Evolutionary conservation across 768 basidiomycete species (phyloP), one percentile per base, ranked within the genome.

Genomic region (Mrakia gelida): DNA sequence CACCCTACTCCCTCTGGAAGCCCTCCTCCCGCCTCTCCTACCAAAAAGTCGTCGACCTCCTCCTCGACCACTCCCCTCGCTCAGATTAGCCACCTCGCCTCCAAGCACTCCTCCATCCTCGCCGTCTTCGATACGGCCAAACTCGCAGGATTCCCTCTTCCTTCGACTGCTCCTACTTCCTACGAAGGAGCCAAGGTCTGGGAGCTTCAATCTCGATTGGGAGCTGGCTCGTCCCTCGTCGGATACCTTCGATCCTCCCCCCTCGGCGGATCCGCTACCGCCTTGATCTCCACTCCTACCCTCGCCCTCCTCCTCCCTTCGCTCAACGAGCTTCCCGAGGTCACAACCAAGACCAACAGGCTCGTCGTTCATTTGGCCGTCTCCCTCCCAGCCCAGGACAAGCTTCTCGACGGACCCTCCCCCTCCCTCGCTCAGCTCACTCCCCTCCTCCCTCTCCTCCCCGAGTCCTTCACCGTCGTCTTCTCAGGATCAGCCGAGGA

Each of bases 401-500:
- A 32, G 21, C 77, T 73, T 8, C 68, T 78, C 9, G 45, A 72
- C 30, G 73, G 34, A 15, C 71, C 72, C 67, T 78, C 81, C 23
- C 77, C 84, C 62, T 89, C 90, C 8, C 86, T 90, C 41, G 86
- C 88, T 5, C 91, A 89, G 45, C 89, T 91, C 75, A 86, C 87
- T 0, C 89, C 88, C 21, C 87, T 91, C 80, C 83, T 87, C 21
- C 85, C 90, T 73, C 85, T 95, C 38, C 90, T 91, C 3, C 75
- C 80, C 70, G 88, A 90, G 76, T 87, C 89, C 75, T 86, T 92
- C 74, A 87, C 90, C 23, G 87, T 97, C 61, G 85, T 97, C 71
- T 87, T 96, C 75, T 95, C 94, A 56, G 90, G 93, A 3, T 91
- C 92, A 5, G 90, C 94, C 0, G 91, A 92, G 80, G 93, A 97